A percentile compares a stretch with the other conserved stretches of the same genome.
These are phyloP conservation scores for Yamadazyma aaseri DNA, from an alignment of 1,139 yeast species.

Conservation along the genomic window DNA sequence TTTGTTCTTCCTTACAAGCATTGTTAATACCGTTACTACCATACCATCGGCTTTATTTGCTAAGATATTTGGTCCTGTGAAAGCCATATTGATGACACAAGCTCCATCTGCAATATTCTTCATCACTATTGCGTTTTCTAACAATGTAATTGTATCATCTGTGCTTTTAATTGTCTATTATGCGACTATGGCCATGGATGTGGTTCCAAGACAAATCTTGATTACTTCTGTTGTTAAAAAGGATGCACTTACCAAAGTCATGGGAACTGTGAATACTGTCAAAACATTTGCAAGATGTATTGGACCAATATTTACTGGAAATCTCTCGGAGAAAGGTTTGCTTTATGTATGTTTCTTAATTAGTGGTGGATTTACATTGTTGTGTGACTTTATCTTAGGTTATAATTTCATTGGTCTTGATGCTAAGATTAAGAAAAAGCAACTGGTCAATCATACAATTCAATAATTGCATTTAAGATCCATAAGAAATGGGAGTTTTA, in stretches of 20 bases:
- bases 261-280: constrained; percentile 84
- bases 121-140: constrained; percentile 26
- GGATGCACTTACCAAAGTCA: constrained; percentile 66
- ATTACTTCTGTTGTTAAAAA: constrained; percentile 65
- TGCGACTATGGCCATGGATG: constrained; percentile 77
- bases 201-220: constrained; percentile 83
- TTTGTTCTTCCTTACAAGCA: constrained; percentile 57
- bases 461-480: no score
- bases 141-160: constrained; percentile 33
- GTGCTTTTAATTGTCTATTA: constrained; percentile 55
- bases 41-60: constrained; percentile 71
- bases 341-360: constrained; percentile 61
- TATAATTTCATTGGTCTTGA: constrained; percentile 42
- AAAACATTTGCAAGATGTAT: constrained; percentile 81
- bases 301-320: constrained; percentile 81
- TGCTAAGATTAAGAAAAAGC: constrained; percentile 26
- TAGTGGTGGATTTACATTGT: constrained; percentile 53
- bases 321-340: constrained; percentile 52
- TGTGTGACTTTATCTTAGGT: constrained; percentile 46
- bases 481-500: no score
- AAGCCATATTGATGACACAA: constrained; percentile 74
- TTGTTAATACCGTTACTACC: constrained; percentile 41
- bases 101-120: constrained; percentile 73
- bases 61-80: constrained; percentile 70
- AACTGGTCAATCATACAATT: constrained; percentile 14